Conservation (phyloP, 2,329 filamentous ascomycete genomes). For the Thermothelomyces thermophilus region DNA sequence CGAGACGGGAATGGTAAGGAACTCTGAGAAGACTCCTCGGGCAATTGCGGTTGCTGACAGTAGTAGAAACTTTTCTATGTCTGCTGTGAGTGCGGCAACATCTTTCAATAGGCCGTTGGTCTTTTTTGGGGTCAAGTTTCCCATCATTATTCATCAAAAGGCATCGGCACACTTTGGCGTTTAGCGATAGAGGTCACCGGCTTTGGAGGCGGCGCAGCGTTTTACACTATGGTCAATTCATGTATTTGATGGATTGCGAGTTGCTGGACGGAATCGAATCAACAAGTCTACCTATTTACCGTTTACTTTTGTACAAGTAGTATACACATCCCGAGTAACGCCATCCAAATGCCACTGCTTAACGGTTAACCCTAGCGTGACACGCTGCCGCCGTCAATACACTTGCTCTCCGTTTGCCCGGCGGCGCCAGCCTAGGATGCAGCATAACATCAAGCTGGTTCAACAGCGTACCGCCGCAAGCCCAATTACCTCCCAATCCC, state of each 20-base stretch:
- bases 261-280: neutral
- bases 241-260: neutral
- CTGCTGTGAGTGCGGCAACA: constrained; percentile 87
- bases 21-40: neutral
- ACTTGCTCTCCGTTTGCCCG: neutral
- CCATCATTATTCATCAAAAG: constrained; percentile 17
- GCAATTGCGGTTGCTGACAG: constrained; percentile 23
- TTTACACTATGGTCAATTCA: constrained; percentile 7
- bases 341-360: constrained; percentile 8
- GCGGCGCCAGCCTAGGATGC: neutral
- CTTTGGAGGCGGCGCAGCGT: constrained; percentile 4
- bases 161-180: constrained; percentile 16
- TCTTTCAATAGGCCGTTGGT: constrained; percentile 54
- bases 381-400: neutral
- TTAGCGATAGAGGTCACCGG: constrained; percentile 8
- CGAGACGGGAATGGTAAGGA: constrained; percentile 93
- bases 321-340: constrained; percentile 19
- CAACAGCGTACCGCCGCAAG: no score
- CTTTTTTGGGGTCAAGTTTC: constrained; percentile 10
- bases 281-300: neutral
- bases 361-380: neutral
- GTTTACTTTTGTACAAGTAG: constrained; percentile 20
- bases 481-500: neutral
- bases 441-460: neutral
- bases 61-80: constrained; percentile 83